phyloP scores from a whole-genome alignment of 495 filamentous ascomycete genomes.

The Talaromyces proteolyticus region DNA sequence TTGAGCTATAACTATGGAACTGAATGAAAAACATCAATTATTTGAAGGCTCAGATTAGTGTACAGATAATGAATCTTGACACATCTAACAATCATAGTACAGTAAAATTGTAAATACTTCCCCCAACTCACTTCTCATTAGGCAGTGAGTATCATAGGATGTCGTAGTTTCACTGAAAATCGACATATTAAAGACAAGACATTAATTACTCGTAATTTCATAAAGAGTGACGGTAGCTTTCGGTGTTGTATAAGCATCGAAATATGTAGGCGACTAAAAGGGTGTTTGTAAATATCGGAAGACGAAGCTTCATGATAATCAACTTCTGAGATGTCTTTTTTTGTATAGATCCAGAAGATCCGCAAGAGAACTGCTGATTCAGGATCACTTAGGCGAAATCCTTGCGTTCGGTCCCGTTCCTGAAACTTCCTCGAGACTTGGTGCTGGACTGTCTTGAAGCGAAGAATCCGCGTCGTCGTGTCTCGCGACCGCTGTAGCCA shows the following conservation, averaged over 20 bases:
- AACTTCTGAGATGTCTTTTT: neutral
- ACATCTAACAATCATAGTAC: no score
- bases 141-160: neutral
- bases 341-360: no score
- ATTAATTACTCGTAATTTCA: neutral
- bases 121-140: neutral
- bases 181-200: neutral
- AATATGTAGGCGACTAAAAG: no score
- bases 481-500: slow-evolving; percentile 36
- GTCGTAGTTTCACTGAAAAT: neutral
- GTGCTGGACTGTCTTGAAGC: slow-evolving; percentile 29
- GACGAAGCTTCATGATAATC: neutral
- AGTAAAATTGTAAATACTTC: no score
- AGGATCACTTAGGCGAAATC: slow-evolving; percentile 22
- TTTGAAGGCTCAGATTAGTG: no score
- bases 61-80: no score
- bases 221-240: neutral
- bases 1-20: no score
- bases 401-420: slow-evolving; percentile 23
- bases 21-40: no score
- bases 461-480: slow-evolving; percentile 39
- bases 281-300: neutral
- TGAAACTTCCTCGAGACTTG: slow-evolving; percentile 9
- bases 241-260: neutral
- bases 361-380: no score